Percentiles rank a stretch among this genome's conserved stretches.
Conservation (phyloP, 75 land plant genomes). For the Azolla pinnata region DNA sequence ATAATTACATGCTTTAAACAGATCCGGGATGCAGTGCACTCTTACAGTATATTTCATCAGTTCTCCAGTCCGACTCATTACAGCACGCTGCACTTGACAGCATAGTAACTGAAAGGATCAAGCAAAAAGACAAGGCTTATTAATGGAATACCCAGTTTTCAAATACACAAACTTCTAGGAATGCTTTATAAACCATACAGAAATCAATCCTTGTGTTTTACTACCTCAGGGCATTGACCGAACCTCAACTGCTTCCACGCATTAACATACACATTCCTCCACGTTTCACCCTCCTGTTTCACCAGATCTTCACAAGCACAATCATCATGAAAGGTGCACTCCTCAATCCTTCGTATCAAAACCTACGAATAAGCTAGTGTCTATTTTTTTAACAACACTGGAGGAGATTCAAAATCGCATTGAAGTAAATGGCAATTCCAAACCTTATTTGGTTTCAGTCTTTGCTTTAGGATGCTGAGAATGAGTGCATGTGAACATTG, state of each 20-base stretch:
- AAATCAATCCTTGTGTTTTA: neutral
- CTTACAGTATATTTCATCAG: slow-evolving; percentile 52
- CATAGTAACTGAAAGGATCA: slow-evolving; percentile 55
- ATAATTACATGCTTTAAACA: neutral
- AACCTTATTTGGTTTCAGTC: slow-evolving; percentile 35
- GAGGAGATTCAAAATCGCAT: too few relatives aligned
- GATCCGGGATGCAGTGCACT: slow-evolving; percentile 1
- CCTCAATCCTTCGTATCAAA: slow-evolving; percentile 27
- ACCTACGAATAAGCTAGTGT: too few relatives aligned
- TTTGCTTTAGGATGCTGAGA: slow-evolving; percentile 27
- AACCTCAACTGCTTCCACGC: slow-evolving; percentile 55
- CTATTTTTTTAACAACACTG: too few relatives aligned
- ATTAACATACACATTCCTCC: slow-evolving; percentile 37
- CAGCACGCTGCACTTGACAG: slow-evolving; percentile 67
- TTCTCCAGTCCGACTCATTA: slow-evolving; percentile 41
- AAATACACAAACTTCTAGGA: neutral
- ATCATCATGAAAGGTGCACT: slow-evolving; percentile 50
- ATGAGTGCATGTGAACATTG: slow-evolving; percentile 64
- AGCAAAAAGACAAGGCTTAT: neutral
- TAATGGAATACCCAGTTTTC: too few relatives aligned
- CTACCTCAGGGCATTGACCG: slow-evolving; percentile 73
- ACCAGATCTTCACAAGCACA: slow-evolving; percentile 53
- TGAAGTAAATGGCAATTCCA: too few relatives aligned
- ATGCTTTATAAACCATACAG: neutral
- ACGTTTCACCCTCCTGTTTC: slow-evolving; percentile 29